Percentiles rank a stretch among this genome's conserved stretches.
phyloP scores from a whole-genome alignment of 257 asterid species.

The Solanum appendiculatum region DNA sequence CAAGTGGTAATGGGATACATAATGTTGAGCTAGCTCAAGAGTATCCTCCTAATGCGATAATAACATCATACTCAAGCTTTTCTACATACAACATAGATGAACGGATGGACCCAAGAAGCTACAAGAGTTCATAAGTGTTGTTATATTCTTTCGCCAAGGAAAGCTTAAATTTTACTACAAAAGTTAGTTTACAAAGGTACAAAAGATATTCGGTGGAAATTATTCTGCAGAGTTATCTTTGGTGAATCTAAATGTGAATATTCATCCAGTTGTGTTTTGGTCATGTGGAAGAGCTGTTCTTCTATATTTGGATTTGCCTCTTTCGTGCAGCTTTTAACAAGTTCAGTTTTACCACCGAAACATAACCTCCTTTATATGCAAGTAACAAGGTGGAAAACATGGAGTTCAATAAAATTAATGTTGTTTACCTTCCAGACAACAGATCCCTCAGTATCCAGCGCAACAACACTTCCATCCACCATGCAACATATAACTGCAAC shows the following conservation, averaged over 20 bases:
- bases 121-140: not conserved
- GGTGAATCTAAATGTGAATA: not conserved
- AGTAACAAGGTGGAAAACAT: not conserved
- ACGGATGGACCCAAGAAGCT: not conserved
- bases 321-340: not conserved
- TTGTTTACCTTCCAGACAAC: constrained; percentile 62
- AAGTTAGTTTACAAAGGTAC: not conserved
- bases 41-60: not conserved
- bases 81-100: not conserved
- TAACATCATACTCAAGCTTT: not conserved
- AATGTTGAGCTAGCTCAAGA: not conserved
- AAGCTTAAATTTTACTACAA: not conserved
- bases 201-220: not conserved
- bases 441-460: constrained; percentile 49
- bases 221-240: not conserved
- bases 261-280: not conserved
- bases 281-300: not conserved
- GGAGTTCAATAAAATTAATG: not conserved
- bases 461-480: constrained; percentile 69
- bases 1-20: not conserved
- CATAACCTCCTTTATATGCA: not conserved
- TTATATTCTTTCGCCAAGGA: not conserved
- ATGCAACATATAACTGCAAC: constrained; percentile 80
- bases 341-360: not conserved
- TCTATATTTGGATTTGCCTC: not conserved